Conservation (phyloP, 495 filamentous ascomycete genomes). For the Letharia lupina region DNA sequence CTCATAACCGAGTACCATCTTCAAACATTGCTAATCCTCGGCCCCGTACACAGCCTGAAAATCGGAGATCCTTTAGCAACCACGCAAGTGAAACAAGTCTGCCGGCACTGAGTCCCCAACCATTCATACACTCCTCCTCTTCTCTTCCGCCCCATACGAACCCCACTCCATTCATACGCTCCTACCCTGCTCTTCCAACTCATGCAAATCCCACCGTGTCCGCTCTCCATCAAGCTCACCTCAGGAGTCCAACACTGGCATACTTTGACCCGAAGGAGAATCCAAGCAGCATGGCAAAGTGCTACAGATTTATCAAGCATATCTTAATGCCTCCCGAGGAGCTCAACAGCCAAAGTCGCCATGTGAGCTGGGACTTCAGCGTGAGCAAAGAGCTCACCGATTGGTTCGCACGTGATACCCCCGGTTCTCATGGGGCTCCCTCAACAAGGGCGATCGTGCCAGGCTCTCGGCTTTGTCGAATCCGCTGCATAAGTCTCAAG, state of each 20-base stretch:
- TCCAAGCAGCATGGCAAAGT: slow-evolving; percentile 7
- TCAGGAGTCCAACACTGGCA: slow-evolving; percentile 46
- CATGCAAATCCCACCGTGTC: slow-evolving; percentile 39
- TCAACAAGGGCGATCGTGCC: slow-evolving; percentile 10
- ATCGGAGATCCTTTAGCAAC: neutral
- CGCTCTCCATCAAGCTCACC: slow-evolving; percentile 49
- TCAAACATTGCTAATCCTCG: neutral
- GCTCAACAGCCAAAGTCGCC: slow-evolving; percentile 12
- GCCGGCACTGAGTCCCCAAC: neutral
- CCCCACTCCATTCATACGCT: slow-evolving; percentile 8
- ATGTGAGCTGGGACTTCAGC: slow-evolving; percentile 18
- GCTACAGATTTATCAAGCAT: slow-evolving; percentile 15
- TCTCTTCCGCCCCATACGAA: neutral
- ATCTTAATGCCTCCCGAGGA: slow-evolving; percentile 7
- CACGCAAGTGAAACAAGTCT: neutral
- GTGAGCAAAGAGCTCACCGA: slow-evolving; percentile 11
- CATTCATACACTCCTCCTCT: neutral
- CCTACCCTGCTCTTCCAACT: slow-evolving; percentile 19
- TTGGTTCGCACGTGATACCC: slow-evolving; percentile 14
- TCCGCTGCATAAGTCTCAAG: slow-evolving; percentile 38
- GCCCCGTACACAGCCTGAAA: neutral
- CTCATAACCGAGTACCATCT: neutral
- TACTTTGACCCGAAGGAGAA: slow-evolving; percentile 20
- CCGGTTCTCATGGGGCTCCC: slow-evolving; percentile 9
- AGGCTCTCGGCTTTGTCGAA: slow-evolving; percentile 33